Percentiles rank a stretch among this genome's conserved stretches.
Evolutionary conservation across 345 rosid species (phyloP).

Genomic region (Melaleuca alternifolia): DNA sequence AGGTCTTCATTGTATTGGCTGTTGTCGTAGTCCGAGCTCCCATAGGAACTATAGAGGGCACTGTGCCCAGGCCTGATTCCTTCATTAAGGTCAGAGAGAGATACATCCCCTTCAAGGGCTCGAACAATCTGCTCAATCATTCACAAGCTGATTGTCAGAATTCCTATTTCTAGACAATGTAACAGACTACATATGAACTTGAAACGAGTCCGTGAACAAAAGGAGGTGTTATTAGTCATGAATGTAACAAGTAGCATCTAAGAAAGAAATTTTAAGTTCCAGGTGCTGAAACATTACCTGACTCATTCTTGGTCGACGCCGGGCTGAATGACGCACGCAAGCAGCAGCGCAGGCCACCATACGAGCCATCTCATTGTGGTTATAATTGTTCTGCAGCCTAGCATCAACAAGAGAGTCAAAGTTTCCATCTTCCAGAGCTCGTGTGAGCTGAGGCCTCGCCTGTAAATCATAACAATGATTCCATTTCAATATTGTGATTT

Average conservation of each 20-base stretch:
- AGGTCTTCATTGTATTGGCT: constrained; percentile 73
- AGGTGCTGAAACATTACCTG: constrained; percentile 36
- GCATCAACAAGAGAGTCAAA: constrained; percentile 57
- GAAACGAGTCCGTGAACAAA: background rate
- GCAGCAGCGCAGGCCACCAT: constrained; percentile 92
- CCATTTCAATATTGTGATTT: background rate
- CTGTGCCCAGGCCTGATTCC: constrained; percentile 63
- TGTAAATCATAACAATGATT: constrained; percentile 1
- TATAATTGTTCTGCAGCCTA: constrained; percentile 42
- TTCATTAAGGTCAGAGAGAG: constrained; percentile 67
- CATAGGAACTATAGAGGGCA: constrained; percentile 42
- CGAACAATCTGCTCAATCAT: constrained; percentile 56
- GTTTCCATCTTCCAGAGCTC: constrained; percentile 58
- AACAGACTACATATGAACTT: background rate
- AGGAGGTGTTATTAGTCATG: background rate
- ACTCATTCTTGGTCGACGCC: constrained; percentile 81
- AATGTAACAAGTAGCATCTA: no score
- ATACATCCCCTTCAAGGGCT: constrained; percentile 78
- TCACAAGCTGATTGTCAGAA: background rate
- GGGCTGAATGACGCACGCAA: constrained; percentile 77
- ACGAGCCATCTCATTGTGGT: constrained; percentile 68
- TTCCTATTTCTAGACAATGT: background rate
- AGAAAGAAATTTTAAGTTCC: background rate
- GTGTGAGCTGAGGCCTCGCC: constrained; percentile 79
- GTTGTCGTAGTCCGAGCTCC: constrained; percentile 78